These are phyloP conservation scores for Ramalina peruviana DNA, from an alignment of 495 filamentous ascomycete genomes.

Conservation along the genomic window DNA sequence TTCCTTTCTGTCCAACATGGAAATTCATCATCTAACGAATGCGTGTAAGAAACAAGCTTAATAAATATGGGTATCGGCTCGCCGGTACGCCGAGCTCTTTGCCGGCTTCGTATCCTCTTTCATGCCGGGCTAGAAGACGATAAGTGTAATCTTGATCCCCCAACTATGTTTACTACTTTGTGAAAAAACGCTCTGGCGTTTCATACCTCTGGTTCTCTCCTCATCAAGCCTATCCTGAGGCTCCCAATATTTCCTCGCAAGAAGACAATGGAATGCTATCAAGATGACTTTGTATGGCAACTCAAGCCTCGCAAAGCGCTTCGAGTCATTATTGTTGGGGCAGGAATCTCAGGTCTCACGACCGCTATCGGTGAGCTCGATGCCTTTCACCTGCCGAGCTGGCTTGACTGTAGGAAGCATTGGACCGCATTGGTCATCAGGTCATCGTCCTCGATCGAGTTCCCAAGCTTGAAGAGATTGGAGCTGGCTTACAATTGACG, in stretches of 20 bases:
- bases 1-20: too few relatives aligned
- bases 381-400: background rate
- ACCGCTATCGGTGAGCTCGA: background rate
- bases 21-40: too few relatives aligned
- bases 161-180: too few relatives aligned
- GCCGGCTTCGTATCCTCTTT: too few relatives aligned
- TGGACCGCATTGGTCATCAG: slow-evolving; percentile 20
- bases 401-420: background rate
- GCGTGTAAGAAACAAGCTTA: too few relatives aligned
- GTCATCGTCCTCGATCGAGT: slow-evolving; percentile 28
- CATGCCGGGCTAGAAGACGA: too few relatives aligned
- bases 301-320: background rate
- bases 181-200: too few relatives aligned
- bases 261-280: background rate
- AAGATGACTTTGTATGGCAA: background rate
- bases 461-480: slow-evolving; percentile 33
- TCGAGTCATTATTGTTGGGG: background rate
- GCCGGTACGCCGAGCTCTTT: too few relatives aligned
- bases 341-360: background rate
- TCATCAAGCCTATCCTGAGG: too few relatives aligned
- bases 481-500: slow-evolving; percentile 69
- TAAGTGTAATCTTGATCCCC: too few relatives aligned
- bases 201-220: too few relatives aligned
- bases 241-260: background rate
- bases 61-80: too few relatives aligned